phyloP scores from a whole-genome alignment of 2,329 filamentous ascomycete genomes.

The Coniochaeta sp. region DNA sequence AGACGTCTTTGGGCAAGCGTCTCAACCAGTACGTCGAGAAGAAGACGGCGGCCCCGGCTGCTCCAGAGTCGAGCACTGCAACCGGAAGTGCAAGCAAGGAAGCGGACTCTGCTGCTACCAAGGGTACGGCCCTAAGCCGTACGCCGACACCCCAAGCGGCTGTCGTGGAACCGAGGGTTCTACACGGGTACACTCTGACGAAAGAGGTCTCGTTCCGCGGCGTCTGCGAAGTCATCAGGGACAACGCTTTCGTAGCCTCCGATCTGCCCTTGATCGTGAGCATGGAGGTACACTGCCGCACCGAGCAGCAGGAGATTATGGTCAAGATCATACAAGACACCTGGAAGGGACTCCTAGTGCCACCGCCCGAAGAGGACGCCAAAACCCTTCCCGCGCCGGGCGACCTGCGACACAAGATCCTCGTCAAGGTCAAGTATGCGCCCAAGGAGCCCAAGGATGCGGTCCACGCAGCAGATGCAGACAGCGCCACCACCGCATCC shows the following conservation, averaged over 20 bases:
- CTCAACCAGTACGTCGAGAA: conserved; percentile 25
- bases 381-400: conserved; percentile 58
- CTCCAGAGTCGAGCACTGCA: conserved; percentile 7
- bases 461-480: conserved; percentile 16
- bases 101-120: conserved; percentile 3
- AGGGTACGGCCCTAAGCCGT: conserved; percentile 5
- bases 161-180: conserved; percentile 63
- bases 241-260: conserved; percentile 67
- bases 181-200: conserved; percentile 87
- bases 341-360: conserved; percentile 69
- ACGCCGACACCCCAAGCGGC: conserved; percentile 7
- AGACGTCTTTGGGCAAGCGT: conserved; percentile 38
- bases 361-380: conserved; percentile 38
- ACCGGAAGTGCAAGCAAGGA: conserved; percentile 3
- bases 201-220: conserved; percentile 80
- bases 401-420: conserved; percentile 68
- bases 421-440: conserved; percentile 73
- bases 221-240: conserved; percentile 73
- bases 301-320: conserved; percentile 82
- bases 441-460: conserved; percentile 28
- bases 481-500: conserved; percentile 18
- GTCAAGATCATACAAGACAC: conserved; percentile 83
- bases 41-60: conserved; percentile 9
- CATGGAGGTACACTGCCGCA: conserved; percentile 79
- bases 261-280: conserved; percentile 89